Conservation (phyloP, 164 flowering plant species). For the Vitis amurensis region DNA sequence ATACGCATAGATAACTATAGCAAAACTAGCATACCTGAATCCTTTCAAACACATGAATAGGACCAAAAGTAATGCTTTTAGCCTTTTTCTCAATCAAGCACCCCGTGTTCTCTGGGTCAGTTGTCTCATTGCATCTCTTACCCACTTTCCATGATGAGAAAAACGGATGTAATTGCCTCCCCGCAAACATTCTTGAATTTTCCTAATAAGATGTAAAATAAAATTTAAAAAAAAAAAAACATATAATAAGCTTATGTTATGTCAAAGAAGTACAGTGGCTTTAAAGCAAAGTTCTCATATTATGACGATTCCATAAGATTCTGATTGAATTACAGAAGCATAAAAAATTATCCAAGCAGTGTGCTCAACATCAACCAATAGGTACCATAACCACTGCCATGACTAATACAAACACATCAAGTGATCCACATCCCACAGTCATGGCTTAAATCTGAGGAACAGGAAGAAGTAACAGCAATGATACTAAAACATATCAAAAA, state of each 20-base stretch:
- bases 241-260: too few relatives aligned
- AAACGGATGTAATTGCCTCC: conserved; percentile 87
- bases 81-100: conserved; percentile 25
- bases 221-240: background rate
- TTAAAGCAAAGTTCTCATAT: too few relatives aligned
- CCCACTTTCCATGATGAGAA: conserved; percentile 59
- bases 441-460: too few relatives aligned
- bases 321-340: background rate
- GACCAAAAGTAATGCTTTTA: conserved; percentile 33
- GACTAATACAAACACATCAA: too few relatives aligned
- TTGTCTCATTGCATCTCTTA: conserved; percentile 41
- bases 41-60: conserved; percentile 77
- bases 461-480: background rate
- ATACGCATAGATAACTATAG: background rate
- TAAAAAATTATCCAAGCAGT: too few relatives aligned
- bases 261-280: too few relatives aligned
- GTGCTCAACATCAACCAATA: too few relatives aligned
- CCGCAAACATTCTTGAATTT: conserved; percentile 70
- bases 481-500: background rate
- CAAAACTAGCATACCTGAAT: conserved; percentile 42
- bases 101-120: conserved; percentile 30
- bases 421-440: too few relatives aligned
- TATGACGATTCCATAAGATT: too few relatives aligned
- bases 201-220: conserved; percentile 50
- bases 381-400: too few relatives aligned